Evolutionary conservation across 495 filamentous ascomycete species (phyloP), one percentile per base, ranked within the genome.

Genomic region (Penicillium fimorum): DNA sequence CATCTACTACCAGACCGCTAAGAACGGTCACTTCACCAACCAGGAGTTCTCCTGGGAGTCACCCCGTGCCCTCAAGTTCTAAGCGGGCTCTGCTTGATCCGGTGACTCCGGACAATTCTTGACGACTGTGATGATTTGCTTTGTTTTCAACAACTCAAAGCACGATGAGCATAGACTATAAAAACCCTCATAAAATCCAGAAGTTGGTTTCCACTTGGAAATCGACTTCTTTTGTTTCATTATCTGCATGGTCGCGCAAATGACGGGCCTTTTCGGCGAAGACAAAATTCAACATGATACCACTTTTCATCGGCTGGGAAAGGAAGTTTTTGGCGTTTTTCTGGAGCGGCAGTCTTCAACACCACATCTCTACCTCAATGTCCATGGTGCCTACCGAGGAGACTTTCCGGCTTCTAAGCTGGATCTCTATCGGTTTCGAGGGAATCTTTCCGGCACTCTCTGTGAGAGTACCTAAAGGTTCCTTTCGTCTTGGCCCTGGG

Each of bases 1-100:
- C 61, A 96, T 97, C 84, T 98, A 98, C 87, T 85, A 83, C 86
- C 82, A 92, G 81, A 98, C 94, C 29, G 94, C 94, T 70, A 96
- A 96, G 89, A 97, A 97, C 77, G 94, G 93, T 66, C 94, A 98
- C 84, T 98, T 98, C 81, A 96, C 93, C 77, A 94, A 96, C 88
- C 94, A 96, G 84, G 79, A 79, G 71, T 98, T 97, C 85, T 82
- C 79, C 74, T 98, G 94, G 94, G 94, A 98, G 88, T 85, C 96
- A 83, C 93, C 94, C 65, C 96, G 96, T 90, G 70, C 79, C 61
- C 87, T 98, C 67, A 90, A 87, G 78, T 85, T 88, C 75, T 97
- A 96, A 82, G 63, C 60, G 63, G 52, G 57, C 55, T 49, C 32
- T 27, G 20, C 59, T 64, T 53, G 50, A 29, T 55, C 51, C 57